These are phyloP conservation scores for Guadua angustifolia DNA, from an alignment of 176 grass and related monocot species.

Conservation along the genomic window DNA sequence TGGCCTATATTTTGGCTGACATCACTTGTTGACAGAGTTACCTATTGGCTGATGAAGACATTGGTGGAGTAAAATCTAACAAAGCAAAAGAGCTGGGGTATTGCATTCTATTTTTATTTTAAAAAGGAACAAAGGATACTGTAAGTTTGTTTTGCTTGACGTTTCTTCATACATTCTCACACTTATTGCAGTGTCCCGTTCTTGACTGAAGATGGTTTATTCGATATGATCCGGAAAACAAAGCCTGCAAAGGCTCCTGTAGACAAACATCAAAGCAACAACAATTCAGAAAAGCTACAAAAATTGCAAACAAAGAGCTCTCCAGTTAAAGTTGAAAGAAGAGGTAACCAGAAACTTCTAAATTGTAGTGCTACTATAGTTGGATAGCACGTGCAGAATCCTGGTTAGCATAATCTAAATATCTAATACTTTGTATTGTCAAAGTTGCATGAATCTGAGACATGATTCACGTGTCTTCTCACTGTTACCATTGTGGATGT, in stretches of 20 bases:
- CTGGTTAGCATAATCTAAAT: background rate
- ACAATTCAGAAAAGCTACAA: constrained; percentile 52
- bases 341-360: constrained; percentile 51
- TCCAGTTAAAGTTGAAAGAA: constrained; percentile 70
- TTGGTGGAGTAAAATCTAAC: constrained; percentile 94
- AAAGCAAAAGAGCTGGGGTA: constrained; percentile 96
- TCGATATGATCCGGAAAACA: constrained; percentile 93
- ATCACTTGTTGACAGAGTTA: constrained; percentile 64
- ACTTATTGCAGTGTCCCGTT: constrained; percentile 69
- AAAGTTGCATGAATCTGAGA: constrained; percentile 22
- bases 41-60: constrained; percentile 91
- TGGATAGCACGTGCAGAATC: constrained; percentile 22
- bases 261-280: constrained; percentile 57
- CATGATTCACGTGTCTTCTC: constrained; percentile 16
- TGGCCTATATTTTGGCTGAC: constrained; percentile 41
- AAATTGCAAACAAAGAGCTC: constrained; percentile 64
- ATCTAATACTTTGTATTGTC: background rate
- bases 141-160: background rate
- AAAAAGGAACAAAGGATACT: constrained; percentile 8
- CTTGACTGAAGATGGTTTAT: constrained; percentile 94
- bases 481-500: constrained; percentile 30
- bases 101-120: constrained; percentile 33
- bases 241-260: constrained; percentile 62
- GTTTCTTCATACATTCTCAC: constrained; percentile 40
- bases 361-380: constrained; percentile 37